Evolutionary conservation across 768 basidiomycete genomes (phyloP), one percentile per base, ranked within the genome.

Genomic region (Ephemerocybe angulata): DNA sequence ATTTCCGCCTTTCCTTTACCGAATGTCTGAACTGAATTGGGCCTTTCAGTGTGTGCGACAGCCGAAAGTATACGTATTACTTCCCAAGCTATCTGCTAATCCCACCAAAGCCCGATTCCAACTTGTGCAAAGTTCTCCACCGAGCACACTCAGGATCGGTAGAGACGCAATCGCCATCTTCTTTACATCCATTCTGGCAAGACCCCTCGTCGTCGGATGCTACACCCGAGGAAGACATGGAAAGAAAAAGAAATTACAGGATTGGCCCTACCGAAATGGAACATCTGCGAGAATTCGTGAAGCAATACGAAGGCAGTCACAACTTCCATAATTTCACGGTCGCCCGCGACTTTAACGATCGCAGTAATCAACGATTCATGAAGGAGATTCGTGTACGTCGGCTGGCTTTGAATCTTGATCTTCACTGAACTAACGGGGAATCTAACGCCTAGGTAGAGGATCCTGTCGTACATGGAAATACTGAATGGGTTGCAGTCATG

Each of bases 261-360:
- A 78, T 84, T 12, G 64, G 69, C 29, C 40, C 72, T 2, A 78
- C 76, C 8, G 79, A 83, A 22, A 57, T 97, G 24, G 78, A 77
- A 44, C 63, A 70, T 31, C 72, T 97, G 27, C 76, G 86, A 51
- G 71, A 67, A 13, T 69, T 81, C 1, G 82, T 85, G 4, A 73
- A 76, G 50, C 82, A 77, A 63, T 98, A 85, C 63, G 80, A 88
- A 60, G 95, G 91, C 6, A 91, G 92, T 2, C 94, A 97, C 70
- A 98, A 98, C 69, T 99, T 96, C 70, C 94, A 97, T 70, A 98
- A 98, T 66, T 98, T 95, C 63, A 98, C 97, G 0, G 84, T 98
- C 50, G 90, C 85, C 2, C 84, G 88, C 43, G 91, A 91, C 46
- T 93, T 88, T 69, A 72, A 79, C 4, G 96, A 98, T 67, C 78